These are phyloP conservation scores for Apiotrichum gracile DNA, from an alignment of 1,284 basidiomycete genomes.

Conservation along the genomic window DNA sequence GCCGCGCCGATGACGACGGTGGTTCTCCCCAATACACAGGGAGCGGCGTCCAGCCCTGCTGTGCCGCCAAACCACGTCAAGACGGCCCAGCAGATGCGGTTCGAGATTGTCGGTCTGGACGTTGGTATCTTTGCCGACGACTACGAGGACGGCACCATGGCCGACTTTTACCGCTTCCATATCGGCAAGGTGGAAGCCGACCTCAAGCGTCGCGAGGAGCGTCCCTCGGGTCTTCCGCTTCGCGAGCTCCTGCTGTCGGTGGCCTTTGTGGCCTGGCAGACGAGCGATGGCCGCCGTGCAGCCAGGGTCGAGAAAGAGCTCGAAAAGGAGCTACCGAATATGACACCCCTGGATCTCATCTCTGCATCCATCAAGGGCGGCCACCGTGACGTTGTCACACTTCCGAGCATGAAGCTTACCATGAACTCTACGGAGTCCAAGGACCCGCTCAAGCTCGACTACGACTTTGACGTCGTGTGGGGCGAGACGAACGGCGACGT, in stretches of 20 bases:
- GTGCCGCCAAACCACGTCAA: conserved; percentile 43
- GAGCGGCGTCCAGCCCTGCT: conserved; percentile 59
- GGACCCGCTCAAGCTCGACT: conserved; percentile 25
- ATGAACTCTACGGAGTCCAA: conserved; percentile 37
- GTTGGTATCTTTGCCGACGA: conserved; percentile 39
- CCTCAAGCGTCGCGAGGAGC: conserved; percentile 22
- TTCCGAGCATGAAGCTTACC: conserved; percentile 35
- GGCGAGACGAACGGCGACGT: conserved; percentile 39
- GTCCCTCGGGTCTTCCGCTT: conserved; percentile 15
- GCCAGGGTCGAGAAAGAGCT: conserved; percentile 21
- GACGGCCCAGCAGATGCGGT: conserved; percentile 38
- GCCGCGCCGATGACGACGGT: conserved; percentile 75
- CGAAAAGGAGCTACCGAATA: conserved; percentile 16
- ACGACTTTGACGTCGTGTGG: conserved; percentile 41
- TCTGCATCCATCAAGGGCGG: conserved; percentile 21
- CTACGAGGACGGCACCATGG: conserved; percentile 23
- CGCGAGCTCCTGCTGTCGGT: conserved; percentile 32
- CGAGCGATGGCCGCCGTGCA: conserved; percentile 24
- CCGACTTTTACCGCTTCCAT: conserved; percentile 40
- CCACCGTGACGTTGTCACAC: conserved; percentile 27
- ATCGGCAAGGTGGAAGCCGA: conserved; percentile 36
- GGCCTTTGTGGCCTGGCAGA: conserved; percentile 30
- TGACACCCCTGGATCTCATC: conserved; percentile 30
- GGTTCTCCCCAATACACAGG: conserved; percentile 56
- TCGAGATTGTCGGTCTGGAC: conserved; percentile 38